Percentiles rank a stretch among this genome's conserved stretches.
Conservation (phyloP, 2,329 filamentous ascomycete species). For the Exutisphaerella laricina region DNA sequence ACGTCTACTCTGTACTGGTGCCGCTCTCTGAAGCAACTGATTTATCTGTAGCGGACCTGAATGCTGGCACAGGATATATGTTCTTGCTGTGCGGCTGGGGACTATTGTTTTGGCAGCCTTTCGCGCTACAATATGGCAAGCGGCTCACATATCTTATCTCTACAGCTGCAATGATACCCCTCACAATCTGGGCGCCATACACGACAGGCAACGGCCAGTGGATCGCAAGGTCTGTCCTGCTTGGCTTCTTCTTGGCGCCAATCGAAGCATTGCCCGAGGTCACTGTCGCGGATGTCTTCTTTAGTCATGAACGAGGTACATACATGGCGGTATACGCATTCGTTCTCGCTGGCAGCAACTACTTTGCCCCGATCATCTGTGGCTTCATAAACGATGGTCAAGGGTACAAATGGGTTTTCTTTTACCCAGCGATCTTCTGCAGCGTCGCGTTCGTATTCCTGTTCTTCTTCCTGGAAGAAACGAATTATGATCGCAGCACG, state of each 20-base stretch:
- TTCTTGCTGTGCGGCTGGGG: conserved; percentile 34
- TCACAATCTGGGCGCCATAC: conserved; percentile 43
- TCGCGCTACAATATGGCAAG: conserved; percentile 50
- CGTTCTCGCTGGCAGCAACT: conserved; percentile 18
- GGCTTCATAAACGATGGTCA: conserved; percentile 46
- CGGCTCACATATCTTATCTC: conserved; percentile 45
- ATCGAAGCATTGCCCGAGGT: conserved; percentile 45
- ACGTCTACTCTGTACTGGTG: conserved; percentile 48
- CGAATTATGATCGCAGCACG: conserved; percentile 41
- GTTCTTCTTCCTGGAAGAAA: conserved; percentile 57
- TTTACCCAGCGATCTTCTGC: conserved; percentile 50
- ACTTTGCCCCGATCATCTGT: conserved; percentile 39
- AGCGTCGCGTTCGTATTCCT: conserved; percentile 46
- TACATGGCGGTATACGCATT: conserved; percentile 28
- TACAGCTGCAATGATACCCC: conserved; percentile 36
- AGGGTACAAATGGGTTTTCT: conserved; percentile 47
- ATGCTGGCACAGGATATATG: conserved; percentile 43
- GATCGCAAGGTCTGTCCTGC: conserved; percentile 44
- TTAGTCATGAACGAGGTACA: conserved; percentile 26
- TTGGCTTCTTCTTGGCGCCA: conserved; percentile 45
- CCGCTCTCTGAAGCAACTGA: conserved; percentile 46
- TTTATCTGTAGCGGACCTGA: conserved; percentile 42
- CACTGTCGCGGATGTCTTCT: conserved; percentile 25
- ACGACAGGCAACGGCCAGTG: conserved; percentile 43
- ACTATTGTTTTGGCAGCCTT: conserved; percentile 48